A percentile compares a stretch with the other conserved stretches of the same genome.
Evolutionary conservation across 2,329 filamentous ascomycete genomes (phyloP).

Genomic region (Colletotrichum agaves): DNA sequence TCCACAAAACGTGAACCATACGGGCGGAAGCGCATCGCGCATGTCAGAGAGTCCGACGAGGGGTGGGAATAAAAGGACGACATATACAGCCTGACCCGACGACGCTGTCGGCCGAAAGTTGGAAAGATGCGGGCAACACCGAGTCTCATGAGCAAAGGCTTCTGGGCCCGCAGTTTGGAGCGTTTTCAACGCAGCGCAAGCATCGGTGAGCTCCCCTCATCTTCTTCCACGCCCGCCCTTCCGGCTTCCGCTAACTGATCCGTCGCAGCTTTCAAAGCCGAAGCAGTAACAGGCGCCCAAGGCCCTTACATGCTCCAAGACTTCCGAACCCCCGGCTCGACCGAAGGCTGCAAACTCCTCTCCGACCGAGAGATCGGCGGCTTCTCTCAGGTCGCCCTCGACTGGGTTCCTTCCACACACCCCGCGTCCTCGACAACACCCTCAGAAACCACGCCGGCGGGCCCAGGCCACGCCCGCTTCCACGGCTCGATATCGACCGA

Average conservation of each 20-base stretch:
- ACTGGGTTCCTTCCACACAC: slow-evolving; percentile 61
- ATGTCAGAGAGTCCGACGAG: neutral
- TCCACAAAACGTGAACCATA: neutral
- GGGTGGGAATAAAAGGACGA: neutral
- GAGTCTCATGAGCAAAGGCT: slow-evolving; percentile 59
- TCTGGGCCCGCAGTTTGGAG: slow-evolving; percentile 68
- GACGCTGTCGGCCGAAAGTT: neutral
- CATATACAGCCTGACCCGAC: neutral
- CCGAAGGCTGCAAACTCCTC: slow-evolving; percentile 77
- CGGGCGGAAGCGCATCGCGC: neutral
- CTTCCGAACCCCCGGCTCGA: slow-evolving; percentile 64
- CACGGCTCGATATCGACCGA: slow-evolving; percentile 89
- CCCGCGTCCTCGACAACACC: slow-evolving; percentile 32
- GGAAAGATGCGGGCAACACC: slow-evolving; percentile 60
- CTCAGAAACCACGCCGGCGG: slow-evolving; percentile 24
- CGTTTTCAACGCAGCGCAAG: slow-evolving; percentile 67
- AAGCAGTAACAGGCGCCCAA: slow-evolving; percentile 73
- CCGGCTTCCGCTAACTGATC: neutral
- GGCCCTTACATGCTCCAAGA: slow-evolving; percentile 72
- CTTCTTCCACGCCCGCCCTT: neutral
- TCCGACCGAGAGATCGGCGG: slow-evolving; percentile 89
- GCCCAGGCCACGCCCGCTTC: slow-evolving; percentile 76
- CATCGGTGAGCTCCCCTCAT: slow-evolving; percentile 56
- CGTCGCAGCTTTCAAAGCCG: slow-evolving; percentile 71
- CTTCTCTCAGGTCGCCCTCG: slow-evolving; percentile 79